Conservation (phyloP, 805 yeast species). For the Suhomyces canberraensis region DNA sequence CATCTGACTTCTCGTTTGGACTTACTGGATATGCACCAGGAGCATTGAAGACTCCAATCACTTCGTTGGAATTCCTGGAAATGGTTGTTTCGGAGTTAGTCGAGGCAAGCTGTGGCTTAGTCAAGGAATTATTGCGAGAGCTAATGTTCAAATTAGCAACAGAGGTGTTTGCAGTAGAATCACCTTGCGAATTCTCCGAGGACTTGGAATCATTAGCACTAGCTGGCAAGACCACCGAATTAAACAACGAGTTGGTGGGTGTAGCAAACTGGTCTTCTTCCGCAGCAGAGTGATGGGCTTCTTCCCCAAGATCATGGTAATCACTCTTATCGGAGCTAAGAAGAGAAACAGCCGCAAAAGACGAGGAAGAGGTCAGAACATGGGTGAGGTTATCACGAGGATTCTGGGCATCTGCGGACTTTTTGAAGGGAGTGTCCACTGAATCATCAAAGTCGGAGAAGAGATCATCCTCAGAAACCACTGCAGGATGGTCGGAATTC, state of each 20-base stretch:
- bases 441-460: constrained; percentile 10
- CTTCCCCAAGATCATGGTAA: constrained; percentile 14
- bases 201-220: constrained; percentile 1
- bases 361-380: constrained; percentile 29
- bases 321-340: constrained; percentile 19
- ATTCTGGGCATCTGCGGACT: background rate
- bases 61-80: constrained; percentile 2
- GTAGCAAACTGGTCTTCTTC: constrained; percentile 17
- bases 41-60: constrained; percentile 16
- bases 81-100: constrained; percentile 5
- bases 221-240: constrained; percentile 11
- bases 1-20: too few relatives aligned
- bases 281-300: constrained; percentile 6
- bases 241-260: constrained; percentile 21
- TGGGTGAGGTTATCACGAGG: constrained; percentile 14
- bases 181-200: background rate
- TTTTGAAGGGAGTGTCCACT: background rate
- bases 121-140: constrained; percentile 8
- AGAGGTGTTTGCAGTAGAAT: constrained; percentile 4
- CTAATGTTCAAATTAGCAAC: background rate
- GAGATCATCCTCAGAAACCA: constrained; percentile 8
- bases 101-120: constrained; percentile 7
- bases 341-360: constrained; percentile 38
- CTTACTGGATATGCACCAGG: constrained; percentile 17
- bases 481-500: background rate